These are phyloP conservation scores for Pyropia yezoensis DNA, from an alignment of 23 red algal genomes.

Conservation along the genomic window DNA sequence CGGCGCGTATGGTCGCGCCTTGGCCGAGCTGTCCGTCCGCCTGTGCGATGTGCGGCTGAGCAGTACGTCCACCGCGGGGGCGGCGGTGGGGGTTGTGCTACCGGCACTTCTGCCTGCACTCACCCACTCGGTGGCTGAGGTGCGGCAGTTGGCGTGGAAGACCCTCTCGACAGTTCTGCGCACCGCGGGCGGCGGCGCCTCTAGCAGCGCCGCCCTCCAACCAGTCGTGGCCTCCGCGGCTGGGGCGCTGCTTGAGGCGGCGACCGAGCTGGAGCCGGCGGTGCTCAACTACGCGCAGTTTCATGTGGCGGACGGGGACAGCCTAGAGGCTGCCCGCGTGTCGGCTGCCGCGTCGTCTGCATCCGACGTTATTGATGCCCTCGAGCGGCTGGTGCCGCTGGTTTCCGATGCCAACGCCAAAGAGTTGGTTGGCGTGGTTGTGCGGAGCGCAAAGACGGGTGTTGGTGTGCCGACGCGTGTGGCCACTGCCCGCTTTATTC, in stretches of 20 bases:
- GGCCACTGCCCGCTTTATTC: constrained; percentile 44
- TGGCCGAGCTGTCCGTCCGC: constrained; percentile 48
- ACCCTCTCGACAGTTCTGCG: constrained; percentile 39
- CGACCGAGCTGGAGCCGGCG: constrained; percentile 42
- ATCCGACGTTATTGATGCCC: constrained; percentile 42
- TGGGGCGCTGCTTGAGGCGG: constrained; percentile 27
- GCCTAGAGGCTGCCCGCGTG: constrained; percentile 30
- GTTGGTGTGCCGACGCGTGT: constrained; percentile 61
- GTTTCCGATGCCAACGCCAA: constrained; percentile 43
- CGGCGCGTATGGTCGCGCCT: constrained; percentile 23
- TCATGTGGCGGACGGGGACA: constrained; percentile 37
- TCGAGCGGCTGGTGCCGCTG: constrained; percentile 32
- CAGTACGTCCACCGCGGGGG: constrained; percentile 16
- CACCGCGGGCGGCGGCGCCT: constrained; percentile 14
- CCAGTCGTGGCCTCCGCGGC: constrained; percentile 22
- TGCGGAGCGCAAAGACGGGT: constrained; percentile 38
- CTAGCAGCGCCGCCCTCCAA: constrained; percentile 2
- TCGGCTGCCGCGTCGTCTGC: constrained; percentile 33
- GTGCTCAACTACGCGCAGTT: constrained; percentile 53
- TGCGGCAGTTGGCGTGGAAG: constrained; percentile 24
- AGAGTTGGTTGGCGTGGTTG: constrained; percentile 13
- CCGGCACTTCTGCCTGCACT: constrained; percentile 31
- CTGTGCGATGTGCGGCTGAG: constrained; percentile 33
- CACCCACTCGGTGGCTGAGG: constrained; percentile 37
- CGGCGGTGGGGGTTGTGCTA: constrained; percentile 35